Evolutionary conservation across 805 yeast species (phyloP), one percentile per base, ranked within the genome.

Genomic region (Yarrowia yakushimensis): DNA sequence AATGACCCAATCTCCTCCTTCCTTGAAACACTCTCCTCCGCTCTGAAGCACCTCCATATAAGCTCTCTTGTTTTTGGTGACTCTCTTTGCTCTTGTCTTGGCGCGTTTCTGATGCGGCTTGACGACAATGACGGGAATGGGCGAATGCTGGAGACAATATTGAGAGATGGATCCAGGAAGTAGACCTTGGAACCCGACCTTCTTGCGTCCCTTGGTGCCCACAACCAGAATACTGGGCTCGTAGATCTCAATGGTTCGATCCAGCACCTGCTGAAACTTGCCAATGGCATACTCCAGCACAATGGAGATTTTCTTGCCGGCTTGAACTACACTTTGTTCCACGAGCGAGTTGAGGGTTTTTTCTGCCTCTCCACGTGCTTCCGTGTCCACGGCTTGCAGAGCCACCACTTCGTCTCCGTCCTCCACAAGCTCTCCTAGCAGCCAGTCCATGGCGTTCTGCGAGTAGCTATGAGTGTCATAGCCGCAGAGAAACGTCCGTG

Each of bases 341-440:
- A 48, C 55, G 5, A 48, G 37, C 3, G 65, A 63, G 65, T 79
- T 79, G 55, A 74, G 68, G 10, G 66, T 66, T 23, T 69, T 67
- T 37, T 71, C 69, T 17, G 79, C 80, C 28, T 76, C 76, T 17
- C 67, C 67, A 4, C 52, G 23, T 2, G 23, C 52, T n/a, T 45
- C 52, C 9, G 36, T 30, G 4, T 79, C 76, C 5, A 80, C 67
- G 5, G 78, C 83, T 30, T 79, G 70, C 18, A 80, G 66, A 37
- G 81, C 76, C 2, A 81, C 78, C 6, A 81, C 66, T 20, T 78
- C 80, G 65, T 80, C 83, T 20, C 80, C 79, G 63, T 80, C 81
- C 23, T 70, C 73, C 17, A 76, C 70, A 62, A 80, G 70, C 63
- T 79, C 78, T 39, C 76, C 78, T 4, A 81, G 65, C 1, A 79